Conservation (phyloP, 2,329 filamentous ascomycete species). For the Simplicillium aogashimaense region DNA sequence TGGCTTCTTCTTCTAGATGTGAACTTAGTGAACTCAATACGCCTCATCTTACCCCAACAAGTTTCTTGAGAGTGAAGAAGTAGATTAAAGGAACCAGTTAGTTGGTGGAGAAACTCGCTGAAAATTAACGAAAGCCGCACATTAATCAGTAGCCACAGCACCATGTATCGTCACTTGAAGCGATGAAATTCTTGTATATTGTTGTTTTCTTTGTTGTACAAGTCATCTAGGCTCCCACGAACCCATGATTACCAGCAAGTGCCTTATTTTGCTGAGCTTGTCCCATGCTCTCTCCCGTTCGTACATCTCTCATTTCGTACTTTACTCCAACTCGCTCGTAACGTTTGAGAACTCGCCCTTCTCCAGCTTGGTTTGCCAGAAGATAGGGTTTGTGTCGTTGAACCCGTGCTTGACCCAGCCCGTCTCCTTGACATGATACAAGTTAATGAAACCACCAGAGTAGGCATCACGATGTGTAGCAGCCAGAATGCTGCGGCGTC, state of each 20-base stretch:
- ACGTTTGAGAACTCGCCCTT: slow-evolving; percentile 98
- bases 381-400: slow-evolving; percentile 95
- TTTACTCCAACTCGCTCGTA: slow-evolving; percentile 61
- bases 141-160: no score
- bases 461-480: slow-evolving; percentile 97
- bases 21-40: no score
- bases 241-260: neutral
- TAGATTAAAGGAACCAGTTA: no score
- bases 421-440: slow-evolving; percentile 98
- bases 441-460: slow-evolving; percentile 96
- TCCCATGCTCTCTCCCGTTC: neutral
- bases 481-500: slow-evolving; percentile 83
- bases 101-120: slow-evolving; percentile 12
- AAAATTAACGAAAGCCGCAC: no score
- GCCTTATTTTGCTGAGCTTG: neutral
- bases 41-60: no score
- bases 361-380: slow-evolving; percentile 98
- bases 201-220: slow-evolving; percentile 13
- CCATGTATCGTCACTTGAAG: no score
- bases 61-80: no score
- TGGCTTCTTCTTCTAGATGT: no score
- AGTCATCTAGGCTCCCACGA: slow-evolving; percentile 11
- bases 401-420: slow-evolving; percentile 99
- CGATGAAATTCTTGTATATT: neutral
- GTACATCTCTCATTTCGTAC: slow-evolving; percentile 1